phyloP scores from a whole-genome alignment of 2,329 filamentous ascomycete genomes.

The Ophiocordyceps robertsii region DNA sequence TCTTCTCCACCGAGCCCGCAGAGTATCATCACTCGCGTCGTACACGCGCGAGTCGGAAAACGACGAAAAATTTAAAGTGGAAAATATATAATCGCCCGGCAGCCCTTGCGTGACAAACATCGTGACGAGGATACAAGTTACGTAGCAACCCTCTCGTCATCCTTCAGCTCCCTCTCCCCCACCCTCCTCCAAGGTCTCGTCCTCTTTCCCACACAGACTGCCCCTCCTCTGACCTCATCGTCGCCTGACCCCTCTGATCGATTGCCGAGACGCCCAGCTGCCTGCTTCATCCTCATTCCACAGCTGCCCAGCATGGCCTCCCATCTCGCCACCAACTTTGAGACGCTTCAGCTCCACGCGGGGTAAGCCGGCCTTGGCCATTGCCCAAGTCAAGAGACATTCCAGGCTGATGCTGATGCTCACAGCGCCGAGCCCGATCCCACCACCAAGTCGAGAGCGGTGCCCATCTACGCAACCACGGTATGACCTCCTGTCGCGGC shows the following conservation, averaged over 20 bases:
- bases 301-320: constrained; percentile 12
- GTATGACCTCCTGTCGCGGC: constrained; percentile 15
- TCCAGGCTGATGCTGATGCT: constrained; percentile 18
- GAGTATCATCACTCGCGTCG: no score
- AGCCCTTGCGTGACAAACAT: no score
- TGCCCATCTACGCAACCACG: constrained; percentile 93
- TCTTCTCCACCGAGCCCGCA: no score
- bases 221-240: neutral
- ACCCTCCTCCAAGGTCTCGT: no score
- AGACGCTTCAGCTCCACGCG: constrained; percentile 77
- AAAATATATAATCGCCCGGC: no score
- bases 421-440: constrained; percentile 66
- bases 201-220: no score
- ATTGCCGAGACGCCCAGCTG: no score
- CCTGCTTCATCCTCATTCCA: no score
- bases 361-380: constrained; percentile 38
- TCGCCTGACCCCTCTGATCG: neutral
- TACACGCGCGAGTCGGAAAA: no score
- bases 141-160: neutral
- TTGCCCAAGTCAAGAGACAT: neutral
- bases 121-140: no score
- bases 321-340: constrained; percentile 51
- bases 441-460: constrained; percentile 73
- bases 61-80: no score
- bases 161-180: neutral